phyloP scores from a whole-genome alignment of 2,329 filamentous ascomycete species.

The Sporothrix dimorphospora region DNA sequence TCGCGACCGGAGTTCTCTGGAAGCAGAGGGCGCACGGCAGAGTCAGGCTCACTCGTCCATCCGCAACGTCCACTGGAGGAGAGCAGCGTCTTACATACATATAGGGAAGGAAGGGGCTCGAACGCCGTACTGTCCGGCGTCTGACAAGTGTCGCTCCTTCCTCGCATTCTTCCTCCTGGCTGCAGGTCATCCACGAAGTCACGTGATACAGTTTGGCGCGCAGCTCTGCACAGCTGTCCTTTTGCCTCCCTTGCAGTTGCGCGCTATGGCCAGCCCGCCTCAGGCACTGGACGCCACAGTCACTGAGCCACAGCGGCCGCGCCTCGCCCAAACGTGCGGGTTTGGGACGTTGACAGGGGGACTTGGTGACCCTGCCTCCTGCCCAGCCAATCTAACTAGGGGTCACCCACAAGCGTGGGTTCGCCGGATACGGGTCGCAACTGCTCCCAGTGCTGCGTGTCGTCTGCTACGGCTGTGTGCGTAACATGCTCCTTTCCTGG shows the following conservation, averaged over 20 bases:
- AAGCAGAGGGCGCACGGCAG: constrained; percentile 9
- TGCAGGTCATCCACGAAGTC: neutral
- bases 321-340: neutral
- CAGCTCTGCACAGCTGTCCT: constrained; percentile 23
- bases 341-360: neutral
- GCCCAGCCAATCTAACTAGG: constrained; percentile 18
- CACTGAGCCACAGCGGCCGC: neutral
- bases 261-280: neutral
- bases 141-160: neutral
- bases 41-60: neutral
- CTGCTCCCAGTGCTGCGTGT: constrained; percentile 19
- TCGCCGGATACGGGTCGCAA: constrained; percentile 27
- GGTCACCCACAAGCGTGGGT: constrained; percentile 4
- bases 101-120: neutral
- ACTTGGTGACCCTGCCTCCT: neutral
- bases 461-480: constrained; percentile 8
- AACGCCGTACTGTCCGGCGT: neutral
- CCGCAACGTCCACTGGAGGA: neutral
- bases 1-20: neutral
- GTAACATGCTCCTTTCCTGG: constrained; percentile 24
- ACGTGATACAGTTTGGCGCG: neutral
- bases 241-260: neutral
- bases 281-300: neutral
- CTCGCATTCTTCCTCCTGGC: neutral
- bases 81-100: neutral